Base-by-base conservation (phyloP, 2,329 filamentous ascomycete genomes). In the Colletotrichum salicis region DNA sequence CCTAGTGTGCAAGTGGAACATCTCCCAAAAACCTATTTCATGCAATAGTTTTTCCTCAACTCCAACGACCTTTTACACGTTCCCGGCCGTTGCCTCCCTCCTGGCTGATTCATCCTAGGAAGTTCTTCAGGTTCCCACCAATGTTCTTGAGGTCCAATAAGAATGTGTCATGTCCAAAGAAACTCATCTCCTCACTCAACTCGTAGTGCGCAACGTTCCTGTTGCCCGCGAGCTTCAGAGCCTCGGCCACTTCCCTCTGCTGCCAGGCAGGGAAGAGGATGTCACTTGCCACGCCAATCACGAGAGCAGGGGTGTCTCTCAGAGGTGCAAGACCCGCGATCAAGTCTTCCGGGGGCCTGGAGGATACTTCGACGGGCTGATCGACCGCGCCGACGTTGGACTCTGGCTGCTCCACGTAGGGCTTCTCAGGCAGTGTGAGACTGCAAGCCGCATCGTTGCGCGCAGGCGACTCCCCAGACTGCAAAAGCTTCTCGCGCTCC, bases 251-350 rank as follows among this genome's bases (percentile, higher is more conserved):
- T 82, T 99, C 96, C 64, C 94, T 90, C 84, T 99, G 96, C 84
- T 99, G 96, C 96, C 96, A 99, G 0, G 96, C 95, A 0, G 96
- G 96, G 83, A 99, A 99, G 45, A 99, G 84, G 61, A 98, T 98
- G 79, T 99, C 96, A 77, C 94, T 98, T 0, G 94, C 94, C 4
- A 98, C 96, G 41, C 96, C 96, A 85, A 99, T 92, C 12, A 99
- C 94, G 27, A 99, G 86, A 1, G 94, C 92, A 0, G 94, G 94
- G 61, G 92, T 96, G 73, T 95, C 88, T 65, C 91, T 90, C 64
- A 98, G 82, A 0, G 90, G 84, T 4, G 89, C 84, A 24, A 99
- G 84, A 0, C 96, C 96, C 0, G 86, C 86, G 45, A 98, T 88
- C 0, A 99, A 85, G 80, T 99, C 96, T 62, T 89, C 86, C 0